Base-by-base conservation (phyloP, 768 basidiomycete species). In the Pleurotus ostreatus region DNA sequence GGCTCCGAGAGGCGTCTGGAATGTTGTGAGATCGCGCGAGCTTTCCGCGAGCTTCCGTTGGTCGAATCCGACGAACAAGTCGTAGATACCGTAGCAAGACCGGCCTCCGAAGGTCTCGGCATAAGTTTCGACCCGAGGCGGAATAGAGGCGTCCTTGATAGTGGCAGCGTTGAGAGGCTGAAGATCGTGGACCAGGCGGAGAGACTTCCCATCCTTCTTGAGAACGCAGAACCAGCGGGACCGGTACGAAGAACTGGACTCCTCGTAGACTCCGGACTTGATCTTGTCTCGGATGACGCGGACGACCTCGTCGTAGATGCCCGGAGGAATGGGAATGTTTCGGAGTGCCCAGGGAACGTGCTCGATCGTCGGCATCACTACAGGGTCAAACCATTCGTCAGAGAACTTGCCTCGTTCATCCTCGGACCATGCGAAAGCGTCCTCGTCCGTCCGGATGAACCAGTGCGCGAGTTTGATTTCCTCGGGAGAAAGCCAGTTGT, bases 1-100 rank as follows among this genome's bases (percentile, higher is more conserved):
- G 74, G 73, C 65, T 23, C 66, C 70, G 46, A 75, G 77, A 70
- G 70, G n/a, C n/a, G n/a, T n/a, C n/a, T n/a, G n/a, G n/a, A n/a
- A n/a, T n/a, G n/a, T n/a, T n/a, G n/a, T n/a, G 23, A 23, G 23
- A 5, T 23, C 23, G 23, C 23, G 23, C 3, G 23, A 23, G 4
- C 23, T 3, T 5, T 23, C 23, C 4, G 23, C 2, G 23, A 23
- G 4, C 23, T 23, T 23, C 23, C 4, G 23, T 5, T 23, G 23
- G 4, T 23, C 23, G 4, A 23, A 23, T 0, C 23, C 23, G 4
- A 23, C 23, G 4, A 23, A 23, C 23, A 23, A 5, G 4, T 23
- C 23, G 4, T 23, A 23, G 23, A 23, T 5, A 5, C 23, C 23
- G 4, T 23, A 23, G 23, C 23, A 23, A 5, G 23, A 23, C 0